Conservation (phyloP, 768 basidiomycete species). For the Suillus variegatus region DNA sequence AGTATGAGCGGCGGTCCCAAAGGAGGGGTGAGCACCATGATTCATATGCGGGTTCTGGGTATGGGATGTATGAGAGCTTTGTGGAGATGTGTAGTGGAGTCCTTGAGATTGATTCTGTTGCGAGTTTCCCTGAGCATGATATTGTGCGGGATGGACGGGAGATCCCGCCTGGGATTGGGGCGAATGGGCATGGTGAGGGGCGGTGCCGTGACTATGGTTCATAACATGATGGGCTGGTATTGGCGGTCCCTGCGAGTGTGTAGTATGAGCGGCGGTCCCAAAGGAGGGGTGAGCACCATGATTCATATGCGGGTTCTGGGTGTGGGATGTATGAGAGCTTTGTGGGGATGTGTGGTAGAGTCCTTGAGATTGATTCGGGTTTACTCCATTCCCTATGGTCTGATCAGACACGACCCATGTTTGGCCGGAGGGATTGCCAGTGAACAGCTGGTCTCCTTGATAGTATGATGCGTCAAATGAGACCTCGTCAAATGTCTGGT, state of each 20-base stretch:
- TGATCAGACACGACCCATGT: not conserved
- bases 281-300: not conserved
- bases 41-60: not conserved
- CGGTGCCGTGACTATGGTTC: too few relatives aligned
- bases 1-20: not conserved
- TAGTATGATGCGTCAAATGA: too few relatives aligned
- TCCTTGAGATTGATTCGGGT: not conserved
- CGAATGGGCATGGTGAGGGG: too few relatives aligned
- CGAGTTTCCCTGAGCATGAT: too few relatives aligned
- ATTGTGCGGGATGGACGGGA: too few relatives aligned
- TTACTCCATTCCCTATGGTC: not conserved
- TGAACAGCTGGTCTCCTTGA: not conserved
- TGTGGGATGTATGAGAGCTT: slow-evolving; percentile 1
- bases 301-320: not conserved
- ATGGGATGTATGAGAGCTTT: slow-evolving; percentile 2
- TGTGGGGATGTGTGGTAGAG: not conserved
- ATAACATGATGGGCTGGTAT: not conserved
- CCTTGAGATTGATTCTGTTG: not conserved
- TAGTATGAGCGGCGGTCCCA: not conserved
- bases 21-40: not conserved
- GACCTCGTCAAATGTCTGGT: too few relatives aligned
- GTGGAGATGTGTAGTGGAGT: not conserved
- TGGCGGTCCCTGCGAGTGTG: not conserved
- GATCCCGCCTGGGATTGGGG: too few relatives aligned
- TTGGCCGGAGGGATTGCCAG: not conserved